Evolutionary conservation across 805 yeast genomes (phyloP), one percentile per base, ranked within the genome.

Genomic region (Starmerella vaccinii): DNA sequence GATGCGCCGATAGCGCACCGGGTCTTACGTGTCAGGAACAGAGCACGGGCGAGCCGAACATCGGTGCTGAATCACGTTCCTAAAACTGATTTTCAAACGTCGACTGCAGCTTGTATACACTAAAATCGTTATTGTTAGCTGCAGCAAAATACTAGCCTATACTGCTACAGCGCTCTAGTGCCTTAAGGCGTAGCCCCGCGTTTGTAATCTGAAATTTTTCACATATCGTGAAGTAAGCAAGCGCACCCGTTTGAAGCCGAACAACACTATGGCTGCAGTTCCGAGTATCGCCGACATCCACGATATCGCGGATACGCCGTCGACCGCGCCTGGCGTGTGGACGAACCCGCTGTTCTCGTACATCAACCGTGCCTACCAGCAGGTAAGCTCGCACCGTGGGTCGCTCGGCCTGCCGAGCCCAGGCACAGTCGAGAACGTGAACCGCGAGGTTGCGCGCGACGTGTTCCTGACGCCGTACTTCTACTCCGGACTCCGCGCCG

Each of bases 401-500:
- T 78, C 90, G 7, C 74, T 89, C 59, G 87, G 88, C 51, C 78
- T 92, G 66, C 71, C 78, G 61, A 86, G 88, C 71, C 98, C 98
- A 51, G 97, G 97, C 59, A 83, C 95, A 57, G 79, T 87, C 68
- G 97, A 89, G 73, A 86, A 87, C 72, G 74, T 90, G 68, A 82
- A 82, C 73, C 85, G 86, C 71, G 98, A 92, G 72, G 97, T 88
- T 52, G 73, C 89, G 57, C 82, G 89, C 70, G 97, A 90, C 65
- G 97, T 90, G 29, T 87, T 92, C 66, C 76, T 88, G 61, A 80
- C 77, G 64, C 95, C 88, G 66, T 84, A 85, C 72, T 81, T 82
- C 69, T 90, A 90, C 76, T 82, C 95, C 35, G 98, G 98, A 53
- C 76, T 92, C 64, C 84, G 95, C 67, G 98, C 97, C 51, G 98